Conservation (phyloP, 2,329 filamentous ascomycete species). For the Diaporthe sp. region DNA sequence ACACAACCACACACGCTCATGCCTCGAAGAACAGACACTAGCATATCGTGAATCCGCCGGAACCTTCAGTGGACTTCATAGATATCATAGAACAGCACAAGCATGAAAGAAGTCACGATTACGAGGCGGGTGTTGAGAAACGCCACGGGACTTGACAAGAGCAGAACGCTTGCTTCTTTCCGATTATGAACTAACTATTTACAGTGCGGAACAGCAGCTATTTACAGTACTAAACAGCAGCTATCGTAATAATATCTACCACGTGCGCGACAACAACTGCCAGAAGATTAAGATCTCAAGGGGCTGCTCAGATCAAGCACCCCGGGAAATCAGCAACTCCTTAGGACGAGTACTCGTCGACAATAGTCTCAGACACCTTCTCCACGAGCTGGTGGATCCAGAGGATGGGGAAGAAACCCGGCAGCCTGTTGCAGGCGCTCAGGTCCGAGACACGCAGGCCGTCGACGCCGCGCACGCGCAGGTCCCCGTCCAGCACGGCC, state of each 20-base stretch:
- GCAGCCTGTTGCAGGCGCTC: conserved; percentile 28
- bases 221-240: conserved; percentile 2
- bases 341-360: conserved; percentile 26
- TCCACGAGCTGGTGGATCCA: conserved; percentile 31
- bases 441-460: conserved; percentile 20
- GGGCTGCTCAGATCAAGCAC: background rate
- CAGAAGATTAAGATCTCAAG: background rate
- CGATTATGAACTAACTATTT: conserved; percentile 9
- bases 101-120: too few relatives aligned
- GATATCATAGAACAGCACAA: background rate
- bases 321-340: background rate
- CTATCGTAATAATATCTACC: background rate
- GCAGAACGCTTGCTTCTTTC: conserved; percentile 22
- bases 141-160: background rate
- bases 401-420: conserved; percentile 26
- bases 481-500: conserved; percentile 28
- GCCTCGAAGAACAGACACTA: too few relatives aligned
- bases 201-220: conserved; percentile 2
- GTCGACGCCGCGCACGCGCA: conserved; percentile 27
- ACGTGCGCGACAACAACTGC: background rate
- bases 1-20: too few relatives aligned
- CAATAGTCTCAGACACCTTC: conserved; percentile 25
- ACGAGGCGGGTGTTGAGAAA: background rate
- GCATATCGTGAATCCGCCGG: too few relatives aligned
- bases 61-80: too few relatives aligned